Evolutionary conservation across 129 eudicot species (phyloP), one percentile per base, ranked within the genome.

Genomic region (Artemisia tridentata): DNA sequence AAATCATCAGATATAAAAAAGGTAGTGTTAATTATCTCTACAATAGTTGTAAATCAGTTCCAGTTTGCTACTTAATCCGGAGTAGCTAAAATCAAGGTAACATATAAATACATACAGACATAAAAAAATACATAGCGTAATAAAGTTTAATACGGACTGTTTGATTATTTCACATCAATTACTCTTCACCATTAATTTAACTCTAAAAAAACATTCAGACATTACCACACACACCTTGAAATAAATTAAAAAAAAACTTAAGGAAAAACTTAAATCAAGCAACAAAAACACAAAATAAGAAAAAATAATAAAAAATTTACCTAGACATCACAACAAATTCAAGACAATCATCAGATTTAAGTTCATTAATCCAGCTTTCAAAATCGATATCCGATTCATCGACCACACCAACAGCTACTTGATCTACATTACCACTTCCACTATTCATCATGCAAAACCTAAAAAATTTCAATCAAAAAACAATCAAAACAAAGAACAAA

Each of bases 221-320:
- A 45, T 71, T 25, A 27, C 23, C 25, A 23, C 38, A 29, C 38
- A 29, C 14, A 11, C 53, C 53, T 49, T 49, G 53, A 49, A 0
- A 11, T 2, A 23, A 61, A 9, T 3, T 6, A 62, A 62, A 16
- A 34, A 16, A 8, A 50, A 4, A 50, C 13, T 73, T 50, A 0
- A 53, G 43, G 12, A 16, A 53, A 45, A 65, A 43, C 3, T 53
- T 7, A 23, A 46, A 75, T 75, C 67, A 65, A 67, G 65, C 14
- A 17, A 8, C 69, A 62, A 21, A 9, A 74, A 11, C 4, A 61
- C 27, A 27, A 34, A 16, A 61, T 3, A 11, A 3, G 41, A 63
- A 14, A 61, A 61, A 14, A 64, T 11, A 74, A 74, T 53, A 20
- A 73, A 16, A 25, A 74, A 8, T 65, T 65, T 74, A 74, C 79